Base-by-base conservation (phyloP, 179 eudicot genomes). In the Monotropa hypopitys region DNA sequence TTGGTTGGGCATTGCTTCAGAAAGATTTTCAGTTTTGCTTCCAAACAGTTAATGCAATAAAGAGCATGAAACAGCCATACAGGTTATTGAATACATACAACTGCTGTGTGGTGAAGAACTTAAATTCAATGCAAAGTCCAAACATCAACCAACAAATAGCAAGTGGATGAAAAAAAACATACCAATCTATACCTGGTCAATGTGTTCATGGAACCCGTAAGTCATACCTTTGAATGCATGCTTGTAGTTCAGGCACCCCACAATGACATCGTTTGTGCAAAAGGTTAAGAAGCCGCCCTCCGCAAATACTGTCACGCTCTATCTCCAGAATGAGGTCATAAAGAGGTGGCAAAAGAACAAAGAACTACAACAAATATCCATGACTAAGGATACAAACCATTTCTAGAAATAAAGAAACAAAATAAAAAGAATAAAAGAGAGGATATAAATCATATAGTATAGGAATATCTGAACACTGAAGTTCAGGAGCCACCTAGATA, bases 231-330 rank as follows among this genome's bases (percentile, higher is more conserved):
- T 91, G 96, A 83, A 96, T 85, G 85, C 99, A 93, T 59, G 91
- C 81, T 83, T 96, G 99, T 78, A 96, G 77, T 88, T 96, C 99
- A 74, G 99, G 99, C 74, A 96, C 96, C 80, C 99, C 99, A 83
- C 98, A 96, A 65, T 91, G 99, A 86, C 96, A 93, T 84, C 99
- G 87, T 72, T 91, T 91, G 78, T 93, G 92, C 84, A 96, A 83
- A 65, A 96, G 88, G 74, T 90, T 89, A 65, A 96, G 97, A 89
- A 96, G 97, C 45, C 86, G 84, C 76, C 98, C 99, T 74, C 99
- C 99, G 51, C 84, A 82, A 53, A 90, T 77, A 83, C 85, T 86
- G 77, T 90, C 96, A 74, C 89, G 90, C 85, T 96, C 97, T 75
- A 96, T 88, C 87, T 96, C 98, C 77, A 88, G 81, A 84, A 96